phyloP scores from a whole-genome alignment of 805 yeast genomes.

The Yamadazyma paraphyllophila region DNA sequence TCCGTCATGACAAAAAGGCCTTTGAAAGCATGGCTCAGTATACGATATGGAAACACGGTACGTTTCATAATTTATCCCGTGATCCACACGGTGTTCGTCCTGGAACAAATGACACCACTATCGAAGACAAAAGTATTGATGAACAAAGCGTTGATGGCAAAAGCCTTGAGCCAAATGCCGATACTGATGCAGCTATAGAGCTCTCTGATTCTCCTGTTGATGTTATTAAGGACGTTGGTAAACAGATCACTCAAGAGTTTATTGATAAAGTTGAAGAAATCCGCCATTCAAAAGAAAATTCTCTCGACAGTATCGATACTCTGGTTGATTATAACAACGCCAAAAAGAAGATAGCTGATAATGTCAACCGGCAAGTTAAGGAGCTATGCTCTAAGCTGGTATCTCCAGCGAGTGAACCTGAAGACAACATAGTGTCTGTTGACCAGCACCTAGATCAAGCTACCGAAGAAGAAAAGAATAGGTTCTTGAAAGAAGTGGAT shows the following conservation, averaged over 20 bases:
- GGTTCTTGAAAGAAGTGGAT: constrained; percentile 27
- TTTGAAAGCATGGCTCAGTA: constrained; percentile 41
- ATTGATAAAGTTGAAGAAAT: constrained; percentile 33
- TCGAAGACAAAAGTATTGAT: not conserved
- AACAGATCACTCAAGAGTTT: constrained; percentile 32
- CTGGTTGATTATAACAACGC: constrained; percentile 20
- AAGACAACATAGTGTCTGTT: not conserved
- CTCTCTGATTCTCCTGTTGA: not conserved
- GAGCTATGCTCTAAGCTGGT: constrained; percentile 18
- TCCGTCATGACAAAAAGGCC: constrained; percentile 41
- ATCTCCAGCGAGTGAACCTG: constrained; percentile 15
- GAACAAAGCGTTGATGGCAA: not conserved
- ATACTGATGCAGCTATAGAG: not conserved
- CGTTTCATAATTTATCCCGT: constrained; percentile 18
- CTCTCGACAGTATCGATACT: constrained; percentile 17
- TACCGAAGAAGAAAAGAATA: constrained; percentile 18
- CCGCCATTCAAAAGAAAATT: constrained; percentile 18
- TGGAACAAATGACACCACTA: not conserved
- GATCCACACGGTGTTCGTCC: not conserved
- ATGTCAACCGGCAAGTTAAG: constrained; percentile 30
- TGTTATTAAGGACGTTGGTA: constrained; percentile 32
- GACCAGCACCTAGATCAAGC: not conserved
- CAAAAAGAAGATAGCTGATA: constrained; percentile 28
- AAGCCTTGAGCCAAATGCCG: not conserved
- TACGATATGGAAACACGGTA: constrained; percentile 38